Evolutionary conservation across 805 yeast genomes (phyloP), one percentile per base, ranked within the genome.

Genomic region (Kodamaea hsintzibuensis): DNA sequence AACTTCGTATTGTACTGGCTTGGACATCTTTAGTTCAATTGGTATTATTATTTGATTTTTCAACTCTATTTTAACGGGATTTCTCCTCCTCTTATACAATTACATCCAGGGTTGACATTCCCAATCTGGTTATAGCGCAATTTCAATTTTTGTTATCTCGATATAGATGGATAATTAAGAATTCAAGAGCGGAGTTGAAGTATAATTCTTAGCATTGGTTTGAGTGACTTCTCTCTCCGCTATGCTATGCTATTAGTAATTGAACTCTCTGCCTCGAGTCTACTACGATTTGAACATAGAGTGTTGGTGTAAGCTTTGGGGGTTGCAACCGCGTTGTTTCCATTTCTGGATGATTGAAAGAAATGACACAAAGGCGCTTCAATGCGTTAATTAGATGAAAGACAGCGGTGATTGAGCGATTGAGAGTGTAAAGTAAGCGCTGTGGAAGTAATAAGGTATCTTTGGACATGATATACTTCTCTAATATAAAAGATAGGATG

Each of bases 1-100:
- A 49, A 77, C 69, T 48, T 72, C 73, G 63, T 66, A 64, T 59
- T 62, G 64, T 60, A 74, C 71, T 25, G 77, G 75, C 42, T 71
- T 62, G 17, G 75, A 63, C 76, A 72, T 72, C 35, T 44, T 38
- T 7, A n/a, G 39, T 30, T 30, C 35, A 30, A 18, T 39, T 40
- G 45, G 18, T n/a, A 12, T 40, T 38, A 35, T 18, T 46, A 37
- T 33, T 33, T 46, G 10, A 14, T 16, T 22, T 22, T 6, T 22
- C 3, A 22, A 22, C 6, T 3, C 19, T 13, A 38, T 13, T 2
- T 3, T 7, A 10, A 42, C n/a, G 43, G 43, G 30, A 14, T 7
- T 30, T 27, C 35, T 14, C 48, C 18, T 16, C 51, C 25, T 19
- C 40, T 48, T 48, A 48, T 48, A 48, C 42, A 18, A 2, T 35